Conservation (phyloP, 768 basidiomycete species). For the Tylopilus balloui region DNA sequence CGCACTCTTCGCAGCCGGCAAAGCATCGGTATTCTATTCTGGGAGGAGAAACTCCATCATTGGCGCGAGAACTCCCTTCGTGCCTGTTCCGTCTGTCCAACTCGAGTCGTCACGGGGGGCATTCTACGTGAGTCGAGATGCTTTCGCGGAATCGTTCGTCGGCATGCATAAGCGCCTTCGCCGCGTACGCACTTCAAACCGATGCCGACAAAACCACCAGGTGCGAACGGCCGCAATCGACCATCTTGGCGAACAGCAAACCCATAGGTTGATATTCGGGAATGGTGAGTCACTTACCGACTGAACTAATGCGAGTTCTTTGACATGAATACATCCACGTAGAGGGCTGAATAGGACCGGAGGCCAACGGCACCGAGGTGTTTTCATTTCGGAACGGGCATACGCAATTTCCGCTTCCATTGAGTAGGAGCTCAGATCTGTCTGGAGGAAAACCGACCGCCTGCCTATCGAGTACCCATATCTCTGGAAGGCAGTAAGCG, state of each 20-base stretch:
- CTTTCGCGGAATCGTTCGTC: neutral
- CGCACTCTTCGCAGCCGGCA: too few species aligned
- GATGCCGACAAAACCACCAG: neutral
- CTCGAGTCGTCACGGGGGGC: neutral
- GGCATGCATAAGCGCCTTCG: neutral
- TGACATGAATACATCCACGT: neutral
- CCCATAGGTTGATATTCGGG: neutral
- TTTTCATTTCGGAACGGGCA: conserved; percentile 17
- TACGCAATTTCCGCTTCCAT: neutral
- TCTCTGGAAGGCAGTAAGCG: neutral
- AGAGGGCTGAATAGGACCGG: neutral
- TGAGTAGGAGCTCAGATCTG: conserved; percentile 1
- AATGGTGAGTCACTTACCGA: neutral
- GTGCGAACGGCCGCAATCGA: too few species aligned
- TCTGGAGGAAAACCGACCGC: neutral
- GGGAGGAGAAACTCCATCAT: neutral
- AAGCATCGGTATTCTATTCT: neutral
- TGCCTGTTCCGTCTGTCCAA: neutral
- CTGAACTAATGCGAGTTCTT: neutral
- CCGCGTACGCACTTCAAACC: neutral
- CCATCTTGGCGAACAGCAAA: neutral
- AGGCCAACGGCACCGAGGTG: neutral
- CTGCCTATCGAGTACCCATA: neutral
- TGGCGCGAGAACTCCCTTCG: neutral
- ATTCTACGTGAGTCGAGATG: neutral